phyloP scores from a whole-genome alignment of 768 basidiomycete genomes.

The Kwoniella pini region DNA sequence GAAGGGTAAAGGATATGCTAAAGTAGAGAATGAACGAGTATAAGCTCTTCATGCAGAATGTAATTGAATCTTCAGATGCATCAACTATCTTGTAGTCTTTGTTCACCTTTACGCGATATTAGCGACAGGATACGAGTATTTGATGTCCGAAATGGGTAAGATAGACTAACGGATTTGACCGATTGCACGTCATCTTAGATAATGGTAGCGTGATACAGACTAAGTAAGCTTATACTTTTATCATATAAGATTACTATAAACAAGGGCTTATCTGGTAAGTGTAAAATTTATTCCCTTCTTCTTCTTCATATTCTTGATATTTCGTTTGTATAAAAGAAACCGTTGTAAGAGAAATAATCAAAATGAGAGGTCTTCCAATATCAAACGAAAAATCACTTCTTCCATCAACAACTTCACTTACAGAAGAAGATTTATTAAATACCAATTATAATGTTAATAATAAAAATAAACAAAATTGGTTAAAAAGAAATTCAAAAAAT shows the following conservation, averaged over 20 bases:
- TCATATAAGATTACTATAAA: too few relatives aligned
- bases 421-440: background rate
- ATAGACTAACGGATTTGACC: background rate
- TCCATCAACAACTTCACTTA: constrained; percentile 2
- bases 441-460: background rate
- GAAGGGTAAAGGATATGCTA: too few relatives aligned
- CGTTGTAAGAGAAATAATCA: too few relatives aligned
- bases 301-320: too few relatives aligned
- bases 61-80: too few relatives aligned
- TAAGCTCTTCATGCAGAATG: too few relatives aligned
- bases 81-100: too few relatives aligned
- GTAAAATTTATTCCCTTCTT: background rate
- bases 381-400: constrained; percentile 5
- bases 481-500: background rate
- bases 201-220: background rate
- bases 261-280: background rate
- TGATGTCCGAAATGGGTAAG: background rate
- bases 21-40: too few relatives aligned
- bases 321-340: too few relatives aligned
- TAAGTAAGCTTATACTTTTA: background rate
- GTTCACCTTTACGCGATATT: too few relatives aligned
- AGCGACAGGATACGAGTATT: too few relatives aligned
- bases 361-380: constrained; percentile 1
- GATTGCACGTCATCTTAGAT: background rate
- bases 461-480: background rate